These are phyloP conservation scores for Fraxinus platypoda DNA, from an alignment of 305 asterid species.

Conservation along the genomic window DNA sequence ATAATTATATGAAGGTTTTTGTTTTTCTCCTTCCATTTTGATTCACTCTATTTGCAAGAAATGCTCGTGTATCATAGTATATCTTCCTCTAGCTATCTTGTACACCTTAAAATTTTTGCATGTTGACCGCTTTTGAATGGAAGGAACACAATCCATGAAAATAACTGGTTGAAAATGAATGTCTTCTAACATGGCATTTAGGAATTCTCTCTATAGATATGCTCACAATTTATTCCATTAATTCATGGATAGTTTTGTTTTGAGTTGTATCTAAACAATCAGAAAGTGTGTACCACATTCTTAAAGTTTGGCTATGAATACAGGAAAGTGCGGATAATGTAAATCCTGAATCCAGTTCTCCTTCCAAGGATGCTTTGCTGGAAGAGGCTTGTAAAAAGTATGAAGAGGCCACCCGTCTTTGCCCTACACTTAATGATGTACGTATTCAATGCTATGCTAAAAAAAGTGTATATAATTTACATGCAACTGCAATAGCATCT, in stretches of 20 bases:
- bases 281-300: background rate
- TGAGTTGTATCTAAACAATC: background rate
- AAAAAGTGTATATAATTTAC: constrained; percentile 2
- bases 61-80: background rate
- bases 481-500: constrained; percentile 18
- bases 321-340: constrained; percentile 99
- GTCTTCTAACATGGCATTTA: constrained; percentile 7
- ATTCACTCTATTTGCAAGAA: constrained; percentile 16
- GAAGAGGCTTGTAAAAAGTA: constrained; percentile 97
- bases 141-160: background rate
- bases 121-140: constrained; percentile 4
- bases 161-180: background rate
- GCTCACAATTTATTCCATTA: constrained; percentile 14
- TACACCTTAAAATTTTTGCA: constrained; percentile 1
- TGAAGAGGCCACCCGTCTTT: constrained; percentile 92
- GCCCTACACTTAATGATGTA: constrained; percentile 97
- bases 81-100: constrained; percentile 21
- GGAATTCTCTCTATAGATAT: constrained; percentile 7
- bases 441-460: constrained; percentile 27
- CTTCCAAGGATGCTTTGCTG: constrained; percentile 92
- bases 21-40: constrained; percentile 20
- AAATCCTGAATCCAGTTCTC: constrained; percentile 76
- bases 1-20: background rate
- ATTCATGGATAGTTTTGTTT: constrained; percentile 8
- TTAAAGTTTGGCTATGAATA: constrained; percentile 28